Evolutionary conservation across 495 filamentous ascomycete species (phyloP), one percentile per base, ranked within the genome.

Genomic region (Aspergillus ellipticus): DNA sequence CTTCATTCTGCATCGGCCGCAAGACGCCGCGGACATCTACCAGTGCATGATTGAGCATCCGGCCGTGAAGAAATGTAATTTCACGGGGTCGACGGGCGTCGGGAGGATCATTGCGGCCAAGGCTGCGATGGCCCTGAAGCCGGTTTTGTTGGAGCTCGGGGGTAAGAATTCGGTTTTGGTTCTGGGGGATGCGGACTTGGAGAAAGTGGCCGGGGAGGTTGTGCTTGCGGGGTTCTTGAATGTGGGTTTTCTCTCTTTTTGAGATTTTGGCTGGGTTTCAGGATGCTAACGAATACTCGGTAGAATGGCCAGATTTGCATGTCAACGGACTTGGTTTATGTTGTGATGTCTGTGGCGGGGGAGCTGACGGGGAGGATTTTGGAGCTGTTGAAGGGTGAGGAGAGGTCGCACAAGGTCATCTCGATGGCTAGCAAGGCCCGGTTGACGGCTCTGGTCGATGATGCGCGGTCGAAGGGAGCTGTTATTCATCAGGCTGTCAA

Each of bases 251-350:
- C 31, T 33, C 1, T 2, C 13, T 19, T 31, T 6, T 37, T 19
- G 15, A 3, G 5, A 22, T 33, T 16, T 21, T 4, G 8, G 13
- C 6, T 50, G 3, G 17, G 10, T 20, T 11, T 15, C 1, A 17
- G 19, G 4, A 11, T 10, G 19, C 26, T 50, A 13, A 50, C 26
- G 3, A 19, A 10, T 2, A 3, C 2, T 45, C 75, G 28, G 4
- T 28, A 53, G 51, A 53, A 53, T 26, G 90, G 90, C 1, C 90
- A 95, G 69, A 83, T 90, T 39, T 95, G 90, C 74, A 90, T 95
- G 89, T 77, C 82, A 4, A 93, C 89, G 0, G 90, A 94, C 67
- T 80, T 84, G 16, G 85, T 93, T 60, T 69, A 93, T 26, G 84
- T 91, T 6, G 42, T 54, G 22, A 29, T 47, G 2, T 35, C 55